Evolutionary conservation across 805 yeast genomes (phyloP), one percentile per base, ranked within the genome.

Genomic region (Metschnikowia reukaufii): DNA sequence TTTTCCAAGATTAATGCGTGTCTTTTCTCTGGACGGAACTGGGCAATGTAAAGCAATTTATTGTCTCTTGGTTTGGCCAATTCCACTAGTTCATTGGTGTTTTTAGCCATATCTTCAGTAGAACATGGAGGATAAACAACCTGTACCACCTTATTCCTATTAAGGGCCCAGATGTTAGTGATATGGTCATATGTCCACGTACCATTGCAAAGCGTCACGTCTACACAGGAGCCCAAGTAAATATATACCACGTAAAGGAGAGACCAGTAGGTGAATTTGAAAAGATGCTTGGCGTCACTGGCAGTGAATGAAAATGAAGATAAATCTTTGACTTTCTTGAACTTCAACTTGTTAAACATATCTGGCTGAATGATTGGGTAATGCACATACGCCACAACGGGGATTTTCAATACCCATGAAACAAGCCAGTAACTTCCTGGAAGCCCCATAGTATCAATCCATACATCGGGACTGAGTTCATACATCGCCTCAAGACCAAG

Each of bases 1-100:
- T 90, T 83, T 8, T 65, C 51, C 37, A 94, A 65, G 3, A 90
- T 77, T 43, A 94, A 68, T 20, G 68, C 74, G 62, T 94, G 98
- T 51, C 99, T 79, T 66, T 94, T 94, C 63, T 94, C 99, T 1
- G 96, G 94, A 48, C 99, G 80, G 67, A 88, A 94, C 66, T 94
- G 99, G 0, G 97, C 98, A 39, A 94, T 68, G 46, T 82, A 86
- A 16, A 86, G 69, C 49, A 84, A 44, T 39, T 66, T 46, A 55
- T 63, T 55, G 56, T 70, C 50, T 61, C 82, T 60, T 62, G 65
- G 7, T 16, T 16, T n/a, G 7, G 33, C 3, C 15, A 25, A 4
- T 4, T 16, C 0, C 48, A 40, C 15, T 1, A 38, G 32, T 3
- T 44, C 47, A 13, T 15, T 7, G 5, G 30, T 21, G 2, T 25